A percentile compares a stretch with the other conserved stretches of the same genome.
Evolutionary conservation across 2,329 filamentous ascomycete genomes (phyloP).

Genomic region (Penicillium palitans): DNA sequence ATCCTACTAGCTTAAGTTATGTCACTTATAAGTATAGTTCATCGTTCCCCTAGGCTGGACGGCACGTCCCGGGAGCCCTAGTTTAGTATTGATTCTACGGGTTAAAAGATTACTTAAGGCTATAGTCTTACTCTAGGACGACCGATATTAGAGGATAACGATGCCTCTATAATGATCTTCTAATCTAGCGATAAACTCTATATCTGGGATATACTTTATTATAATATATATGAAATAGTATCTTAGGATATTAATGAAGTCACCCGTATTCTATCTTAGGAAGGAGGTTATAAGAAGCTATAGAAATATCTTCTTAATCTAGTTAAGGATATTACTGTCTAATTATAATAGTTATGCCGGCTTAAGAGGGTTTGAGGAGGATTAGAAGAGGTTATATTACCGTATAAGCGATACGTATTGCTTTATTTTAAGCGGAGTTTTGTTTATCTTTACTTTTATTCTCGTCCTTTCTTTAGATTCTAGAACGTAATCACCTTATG

Average conservation of each 20-base stretch:
- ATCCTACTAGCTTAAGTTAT: background rate
- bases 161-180: background rate
- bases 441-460: too few relatives aligned
- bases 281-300: background rate
- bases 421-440: too few relatives aligned
- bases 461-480: too few relatives aligned
- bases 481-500: too few relatives aligned
- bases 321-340: slow-evolving; percentile 1
- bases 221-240: background rate
- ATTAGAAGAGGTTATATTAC: too few relatives aligned
- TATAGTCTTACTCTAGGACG: background rate
- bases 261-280: background rate
- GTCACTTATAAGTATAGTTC: background rate
- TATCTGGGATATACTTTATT: background rate
- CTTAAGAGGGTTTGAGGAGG: background rate
- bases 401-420: too few relatives aligned
- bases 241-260: background rate
- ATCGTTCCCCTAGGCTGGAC: background rate
- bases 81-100: too few relatives aligned
- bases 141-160: background rate
- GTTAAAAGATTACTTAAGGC: background rate
- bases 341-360: background rate
- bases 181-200: background rate
- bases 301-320: background rate
- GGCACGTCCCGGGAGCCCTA: background rate